phyloP scores from a whole-genome alignment of 805 yeast genomes.

The Geotrichum ghanense region DNA sequence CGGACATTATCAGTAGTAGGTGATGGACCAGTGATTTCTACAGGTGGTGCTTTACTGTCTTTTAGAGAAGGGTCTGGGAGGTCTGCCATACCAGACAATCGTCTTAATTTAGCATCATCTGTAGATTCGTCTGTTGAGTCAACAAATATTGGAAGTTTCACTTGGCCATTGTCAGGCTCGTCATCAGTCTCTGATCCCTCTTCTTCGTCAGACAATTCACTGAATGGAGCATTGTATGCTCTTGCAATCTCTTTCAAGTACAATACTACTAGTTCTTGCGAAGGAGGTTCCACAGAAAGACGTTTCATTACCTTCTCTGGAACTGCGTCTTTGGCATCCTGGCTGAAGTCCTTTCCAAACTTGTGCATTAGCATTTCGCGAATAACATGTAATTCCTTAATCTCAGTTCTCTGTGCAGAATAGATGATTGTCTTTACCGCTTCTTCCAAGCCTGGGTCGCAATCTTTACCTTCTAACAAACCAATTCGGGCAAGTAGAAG shows the following conservation, averaged over 20 bases:
- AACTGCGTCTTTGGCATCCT: conserved; percentile 39
- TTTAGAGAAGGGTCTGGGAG: conserved; percentile 16
- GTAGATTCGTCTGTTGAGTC: background rate
- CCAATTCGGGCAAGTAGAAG: conserved; percentile 63
- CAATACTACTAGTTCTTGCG: conserved; percentile 48
- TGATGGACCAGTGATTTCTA: conserved; percentile 21
- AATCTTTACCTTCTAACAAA: conserved; percentile 35
- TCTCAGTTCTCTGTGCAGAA: conserved; percentile 61
- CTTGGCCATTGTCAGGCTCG: conserved; percentile 18
- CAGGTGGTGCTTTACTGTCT: conserved; percentile 19
- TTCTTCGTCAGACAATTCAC: conserved; percentile 30
- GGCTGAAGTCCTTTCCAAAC: conserved; percentile 62
- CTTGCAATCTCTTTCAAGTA: conserved; percentile 72
- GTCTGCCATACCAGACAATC: conserved; percentile 11
- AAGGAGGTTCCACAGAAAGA: conserved; percentile 59
- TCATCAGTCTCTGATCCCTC: conserved; percentile 22
- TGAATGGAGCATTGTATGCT: conserved; percentile 67
- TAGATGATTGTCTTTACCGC: conserved; percentile 62
- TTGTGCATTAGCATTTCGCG: conserved; percentile 51
- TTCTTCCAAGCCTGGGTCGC: conserved; percentile 58
- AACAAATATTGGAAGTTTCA: conserved; percentile 1
- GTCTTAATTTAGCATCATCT: conserved; percentile 10
- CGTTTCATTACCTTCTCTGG: conserved; percentile 58
- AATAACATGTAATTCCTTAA: conserved; percentile 54
- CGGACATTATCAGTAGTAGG: conserved; percentile 24